phyloP scores from a whole-genome alignment of 441 rosid species.

The Francoa sonchifolia region DNA sequence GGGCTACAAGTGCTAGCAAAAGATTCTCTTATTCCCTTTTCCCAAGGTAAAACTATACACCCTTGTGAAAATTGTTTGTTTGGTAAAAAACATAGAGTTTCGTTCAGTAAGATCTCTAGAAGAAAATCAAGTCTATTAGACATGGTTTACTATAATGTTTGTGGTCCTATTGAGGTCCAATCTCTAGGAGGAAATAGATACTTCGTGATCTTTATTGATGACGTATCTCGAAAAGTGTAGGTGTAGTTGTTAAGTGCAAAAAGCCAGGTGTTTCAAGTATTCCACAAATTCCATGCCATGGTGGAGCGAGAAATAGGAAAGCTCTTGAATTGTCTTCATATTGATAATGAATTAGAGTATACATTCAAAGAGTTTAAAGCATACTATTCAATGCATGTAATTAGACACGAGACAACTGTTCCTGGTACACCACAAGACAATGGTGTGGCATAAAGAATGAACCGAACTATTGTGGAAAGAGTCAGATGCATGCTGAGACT shows the following conservation, averaged over 20 bases:
- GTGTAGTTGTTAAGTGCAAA: background rate
- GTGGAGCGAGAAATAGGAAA: background rate
- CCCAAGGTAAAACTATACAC: background rate
- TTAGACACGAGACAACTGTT: too few species aligned
- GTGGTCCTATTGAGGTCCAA: background rate
- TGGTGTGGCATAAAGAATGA: too few species aligned
- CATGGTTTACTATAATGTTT: background rate
- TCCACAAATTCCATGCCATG: background rate
- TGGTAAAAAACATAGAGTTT: background rate
- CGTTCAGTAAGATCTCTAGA: background rate
- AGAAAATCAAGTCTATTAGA: background rate
- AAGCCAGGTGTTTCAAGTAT: background rate
- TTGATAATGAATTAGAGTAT: too few species aligned
- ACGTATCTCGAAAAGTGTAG: background rate
- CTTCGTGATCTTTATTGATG: background rate
- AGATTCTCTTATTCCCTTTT: background rate
- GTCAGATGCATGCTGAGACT: background rate
- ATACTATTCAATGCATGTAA: too few species aligned
- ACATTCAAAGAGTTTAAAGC: too few species aligned
- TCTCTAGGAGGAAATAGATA: background rate
- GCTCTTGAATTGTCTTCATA: too few species aligned
- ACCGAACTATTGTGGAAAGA: background rate
- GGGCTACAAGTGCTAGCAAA: background rate
- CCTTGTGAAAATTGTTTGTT: slow-evolving; percentile 4
- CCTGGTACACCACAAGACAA: too few species aligned